Conservation (phyloP, 139 green algal species). For the Tetradesmus lagerheimii region DNA sequence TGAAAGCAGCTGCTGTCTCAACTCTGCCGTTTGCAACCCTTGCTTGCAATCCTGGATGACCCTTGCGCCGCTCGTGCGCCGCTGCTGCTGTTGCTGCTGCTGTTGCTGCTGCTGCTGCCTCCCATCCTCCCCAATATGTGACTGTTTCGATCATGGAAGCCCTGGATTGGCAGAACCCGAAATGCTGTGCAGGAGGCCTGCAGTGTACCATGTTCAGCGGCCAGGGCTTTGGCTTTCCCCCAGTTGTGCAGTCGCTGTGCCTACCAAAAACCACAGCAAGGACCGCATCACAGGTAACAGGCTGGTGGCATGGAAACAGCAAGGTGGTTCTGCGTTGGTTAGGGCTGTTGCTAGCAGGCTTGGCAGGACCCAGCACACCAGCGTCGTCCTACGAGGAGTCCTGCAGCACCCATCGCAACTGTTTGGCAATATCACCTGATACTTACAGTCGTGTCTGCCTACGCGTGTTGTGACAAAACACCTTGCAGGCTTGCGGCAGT, state of each 20-base stretch:
- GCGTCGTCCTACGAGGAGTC: too few relatives aligned
- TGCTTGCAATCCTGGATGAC: background rate
- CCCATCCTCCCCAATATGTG: background rate
- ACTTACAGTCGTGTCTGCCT: too few relatives aligned
- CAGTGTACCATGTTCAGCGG: conserved; percentile 29
- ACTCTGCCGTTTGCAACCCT: too few relatives aligned
- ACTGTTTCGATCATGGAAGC: background rate
- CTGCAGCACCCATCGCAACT: too few relatives aligned
- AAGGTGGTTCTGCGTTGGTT: too few relatives aligned
- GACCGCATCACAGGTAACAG: background rate
- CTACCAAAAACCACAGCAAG: background rate
- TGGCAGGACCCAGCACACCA: too few relatives aligned
- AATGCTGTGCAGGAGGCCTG: background rate
- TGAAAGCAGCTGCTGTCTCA: too few relatives aligned
- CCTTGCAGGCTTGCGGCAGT: conserved; percentile 32
- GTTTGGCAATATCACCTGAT: too few relatives aligned
- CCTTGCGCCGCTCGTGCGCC: background rate
- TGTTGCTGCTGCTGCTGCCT: background rate
- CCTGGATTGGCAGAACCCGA: conserved; percentile 26
- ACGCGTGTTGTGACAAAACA: background rate
- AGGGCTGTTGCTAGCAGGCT: too few relatives aligned
- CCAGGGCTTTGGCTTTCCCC: conserved; percentile 22
- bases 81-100: background rate
- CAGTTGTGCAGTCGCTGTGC: background rate
- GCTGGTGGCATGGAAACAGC: too few relatives aligned